Evolutionary conservation across 2,329 filamentous ascomycete genomes (phyloP).

Genomic region (Huntiella omanensis): DNA sequence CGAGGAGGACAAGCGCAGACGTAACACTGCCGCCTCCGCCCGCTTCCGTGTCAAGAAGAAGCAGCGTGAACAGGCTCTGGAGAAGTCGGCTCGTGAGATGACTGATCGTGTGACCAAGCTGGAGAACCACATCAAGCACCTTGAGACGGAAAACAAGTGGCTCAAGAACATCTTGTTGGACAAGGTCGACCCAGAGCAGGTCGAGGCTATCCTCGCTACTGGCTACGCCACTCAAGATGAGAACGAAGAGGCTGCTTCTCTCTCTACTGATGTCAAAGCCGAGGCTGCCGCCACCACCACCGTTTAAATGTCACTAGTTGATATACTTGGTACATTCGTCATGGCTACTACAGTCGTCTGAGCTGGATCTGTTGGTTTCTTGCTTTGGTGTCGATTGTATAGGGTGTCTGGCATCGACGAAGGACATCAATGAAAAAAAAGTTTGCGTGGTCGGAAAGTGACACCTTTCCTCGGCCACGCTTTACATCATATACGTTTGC

Average conservation of each 20-base stretch:
- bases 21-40: slow-evolving; percentile 75
- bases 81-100: slow-evolving; percentile 67
- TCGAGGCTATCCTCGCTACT: slow-evolving; percentile 29
- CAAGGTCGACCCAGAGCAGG: slow-evolving; percentile 49
- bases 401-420: too few relatives aligned
- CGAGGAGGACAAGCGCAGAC: slow-evolving; percentile 76
- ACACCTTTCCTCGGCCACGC: too few relatives aligned
- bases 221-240: slow-evolving; percentile 22
- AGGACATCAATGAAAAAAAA: too few relatives aligned
- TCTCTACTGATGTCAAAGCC: slow-evolving; percentile 1
- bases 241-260: slow-evolving; percentile 8
- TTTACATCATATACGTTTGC: too few relatives aligned
- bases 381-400: too few relatives aligned
- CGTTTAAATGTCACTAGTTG: too few relatives aligned
- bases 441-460: too few relatives aligned
- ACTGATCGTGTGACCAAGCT: slow-evolving; percentile 57
- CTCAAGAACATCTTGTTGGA: slow-evolving; percentile 63
- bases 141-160: slow-evolving; percentile 75
- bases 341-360: too few relatives aligned
- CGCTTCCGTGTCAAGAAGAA: slow-evolving; percentile 93
- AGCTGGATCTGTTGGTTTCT: too few relatives aligned
- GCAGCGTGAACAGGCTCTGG: slow-evolving; percentile 73
- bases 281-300: neutral
- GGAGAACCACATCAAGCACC: slow-evolving; percentile 53
- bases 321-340: too few relatives aligned